Evolutionary conservation across 2,329 filamentous ascomycete species (phyloP), one percentile per base, ranked within the genome.

Genomic region (Kalaharituber pfeilii): DNA sequence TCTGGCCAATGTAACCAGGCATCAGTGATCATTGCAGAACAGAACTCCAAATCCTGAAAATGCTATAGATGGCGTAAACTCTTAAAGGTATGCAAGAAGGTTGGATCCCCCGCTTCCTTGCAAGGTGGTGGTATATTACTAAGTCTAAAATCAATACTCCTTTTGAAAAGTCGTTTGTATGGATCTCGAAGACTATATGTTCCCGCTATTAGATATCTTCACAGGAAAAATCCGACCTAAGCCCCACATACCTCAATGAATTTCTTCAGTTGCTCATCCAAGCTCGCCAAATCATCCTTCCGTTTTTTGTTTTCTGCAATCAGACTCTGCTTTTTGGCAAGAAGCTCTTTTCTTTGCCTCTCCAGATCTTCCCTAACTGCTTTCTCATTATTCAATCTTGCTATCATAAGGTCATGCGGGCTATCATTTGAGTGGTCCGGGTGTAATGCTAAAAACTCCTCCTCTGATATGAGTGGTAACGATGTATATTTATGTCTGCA

Each of bases 221-320:
- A 26, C 3, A 9, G 11, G 51, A 15, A 49, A 28, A 45, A 3
- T 49, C 27, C 20, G 20, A 9, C 3, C 25, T 15, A 8, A 22
- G 27, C 22, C 29, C 39, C 15, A 71, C 82, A 65, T 65, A 86
- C 84, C 68, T 93, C 86, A 64, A 94, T 89, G 66, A 94, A 94
- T 65, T 85, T 88, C 70, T 96, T 91, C 55, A 96, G 72, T 68
- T 94, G 86, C 65, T 84, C 83, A 64, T 98, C 91, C 57, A 98
- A 71, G 64, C 84, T 94, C 20, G 84, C 87, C 50, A 98, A 72
- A 64, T 96, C 87, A 54, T 95, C 88, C 67, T 94, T 94, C 61
- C 89, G 78, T 70, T 86, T 86, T 70, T 93, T 94, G 67, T 95
- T 95, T 66, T 83, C 80, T 29, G 78, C 77, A 58, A 82, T 79